Evolutionary conservation across 2,329 filamentous ascomycete genomes (phyloP), one percentile per base, ranked within the genome.

Genomic region (Geosmithia flava): DNA sequence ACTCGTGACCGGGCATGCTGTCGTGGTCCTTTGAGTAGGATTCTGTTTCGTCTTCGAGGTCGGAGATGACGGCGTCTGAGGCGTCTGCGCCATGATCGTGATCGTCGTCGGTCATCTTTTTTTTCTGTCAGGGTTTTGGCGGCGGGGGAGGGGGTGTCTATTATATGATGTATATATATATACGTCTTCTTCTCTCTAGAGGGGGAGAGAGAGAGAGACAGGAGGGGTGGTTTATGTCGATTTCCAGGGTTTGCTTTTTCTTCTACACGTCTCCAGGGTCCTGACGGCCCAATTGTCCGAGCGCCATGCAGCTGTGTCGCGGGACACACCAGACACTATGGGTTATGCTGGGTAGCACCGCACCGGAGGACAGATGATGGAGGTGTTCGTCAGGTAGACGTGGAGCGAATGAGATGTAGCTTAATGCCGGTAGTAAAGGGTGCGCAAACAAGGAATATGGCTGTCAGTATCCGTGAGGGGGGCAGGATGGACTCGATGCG

Each of bases 21-120:
- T 74, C 71, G 64, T 74, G 68, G 56, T 71, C 66, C 57, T 69
- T 74, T 49, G 62, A 56, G 49, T 59, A 59, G 48, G 64, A 62
- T 48, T 74, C 72, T 55, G 70, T 68, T 60, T 78, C 75, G 66
- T 77, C 70, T 53, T 76, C 74, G 63, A 74, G 76, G 58, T 79
- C 76, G 61, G 76, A 79, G 70, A 75, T 68, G 55, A 65, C 41
- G 41, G 41, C 68, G 68, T 76, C 75, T 62, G 75, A 78, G 63
- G 75, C 69, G 56, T 78, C 75, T 61, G 68, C 67, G 58, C 69
- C 69, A 62, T 69, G 70, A 57, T 71, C 65, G 50, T 75, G 73
- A 59, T 72, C 66, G 53, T 76, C 69, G 63, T 74, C 70, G 59
- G 73, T 69, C 75, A 78, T 78, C 33, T 27, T 27, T 8, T 8